These are phyloP conservation scores for Rubroshorea leprosula DNA, from an alignment of 345 rosid species.

Conservation along the genomic window DNA sequence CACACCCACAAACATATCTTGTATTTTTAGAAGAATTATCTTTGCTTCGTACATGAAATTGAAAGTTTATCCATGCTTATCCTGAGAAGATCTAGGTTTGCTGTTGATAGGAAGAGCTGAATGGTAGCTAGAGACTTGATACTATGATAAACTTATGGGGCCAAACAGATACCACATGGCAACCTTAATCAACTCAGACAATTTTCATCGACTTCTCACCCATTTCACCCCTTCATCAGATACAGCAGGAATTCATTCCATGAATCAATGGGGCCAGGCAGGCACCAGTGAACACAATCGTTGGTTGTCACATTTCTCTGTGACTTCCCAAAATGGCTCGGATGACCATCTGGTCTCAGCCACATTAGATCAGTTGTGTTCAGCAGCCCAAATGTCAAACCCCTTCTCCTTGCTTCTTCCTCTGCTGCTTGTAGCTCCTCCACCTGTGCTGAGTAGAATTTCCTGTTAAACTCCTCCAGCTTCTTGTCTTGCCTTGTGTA, in stretches of 20 bases:
- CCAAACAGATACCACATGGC: too few relatives aligned
- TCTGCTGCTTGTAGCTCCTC: slow-evolving; percentile 37
- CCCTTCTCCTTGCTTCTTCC: slow-evolving; percentile 30
- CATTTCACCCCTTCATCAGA: slow-evolving; percentile 39
- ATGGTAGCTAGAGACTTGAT: too few relatives aligned
- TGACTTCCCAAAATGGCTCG: slow-evolving; percentile 26
- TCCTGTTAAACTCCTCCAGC: slow-evolving; percentile 31
- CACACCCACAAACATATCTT: too few relatives aligned
- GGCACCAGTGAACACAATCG: slow-evolving; percentile 87
- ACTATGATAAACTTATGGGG: too few relatives aligned
- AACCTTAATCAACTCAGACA: too few relatives aligned
- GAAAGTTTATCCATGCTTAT: too few relatives aligned
- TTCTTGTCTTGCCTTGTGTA: slow-evolving; percentile 36
- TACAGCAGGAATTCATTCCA: slow-evolving; percentile 68
- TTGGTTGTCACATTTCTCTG: slow-evolving; percentile 23
- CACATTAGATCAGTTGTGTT: slow-evolving; percentile 50
- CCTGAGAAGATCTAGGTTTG: too few relatives aligned
- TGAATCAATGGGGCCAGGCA: slow-evolving; percentile 71
- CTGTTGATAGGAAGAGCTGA: too few relatives aligned
- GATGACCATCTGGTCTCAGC: slow-evolving; percentile 65
- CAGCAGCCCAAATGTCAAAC: slow-evolving; percentile 32
- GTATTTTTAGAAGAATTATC: too few relatives aligned
- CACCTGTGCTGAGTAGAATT: slow-evolving; percentile 38
- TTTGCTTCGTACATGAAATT: too few relatives aligned
- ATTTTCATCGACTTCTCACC: too few relatives aligned